Conservation (phyloP, 495 filamentous ascomycete genomes). For the Penicillium angulare region DNA sequence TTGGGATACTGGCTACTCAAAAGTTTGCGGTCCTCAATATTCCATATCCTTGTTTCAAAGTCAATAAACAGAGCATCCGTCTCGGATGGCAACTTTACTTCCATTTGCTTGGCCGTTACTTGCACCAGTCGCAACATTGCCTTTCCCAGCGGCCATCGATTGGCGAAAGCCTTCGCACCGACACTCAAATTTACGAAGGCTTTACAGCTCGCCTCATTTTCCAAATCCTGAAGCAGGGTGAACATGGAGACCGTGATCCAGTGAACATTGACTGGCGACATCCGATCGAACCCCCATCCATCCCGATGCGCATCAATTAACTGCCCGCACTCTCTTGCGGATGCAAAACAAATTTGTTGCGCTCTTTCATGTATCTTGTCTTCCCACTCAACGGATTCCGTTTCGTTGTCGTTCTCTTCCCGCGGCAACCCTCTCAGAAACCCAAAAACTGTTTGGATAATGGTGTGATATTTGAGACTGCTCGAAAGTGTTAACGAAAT, state of each 20-base stretch:
- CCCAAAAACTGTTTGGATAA: constrained; percentile 9
- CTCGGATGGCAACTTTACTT: constrained; percentile 27
- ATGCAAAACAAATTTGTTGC: background rate
- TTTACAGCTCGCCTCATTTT: constrained; percentile 17
- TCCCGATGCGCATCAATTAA: constrained; percentile 2
- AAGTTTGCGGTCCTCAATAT: constrained; percentile 13
- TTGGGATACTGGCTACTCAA: constrained; percentile 38
- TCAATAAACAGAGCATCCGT: constrained; percentile 28
- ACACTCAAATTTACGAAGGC: constrained; percentile 31
- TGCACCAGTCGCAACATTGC: constrained; percentile 35
- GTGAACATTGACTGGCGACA: constrained; percentile 18
- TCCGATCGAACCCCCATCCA: constrained; percentile 4
- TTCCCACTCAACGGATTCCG: background rate
- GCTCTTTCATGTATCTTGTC: background rate
- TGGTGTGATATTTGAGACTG: constrained; percentile 11
- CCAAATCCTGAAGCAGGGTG: constrained; percentile 28
- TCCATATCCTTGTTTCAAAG: constrained; percentile 27
- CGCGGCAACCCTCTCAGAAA: constrained; percentile 1
- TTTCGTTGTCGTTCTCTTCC: background rate
- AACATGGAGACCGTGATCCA: constrained; percentile 31
- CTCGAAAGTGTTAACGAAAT: background rate
- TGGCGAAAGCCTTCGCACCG: constrained; percentile 21
- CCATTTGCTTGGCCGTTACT: constrained; percentile 25
- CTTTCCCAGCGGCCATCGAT: constrained; percentile 31
- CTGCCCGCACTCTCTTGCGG: background rate